Base-by-base conservation (phyloP, 2,329 filamentous ascomycete species). In the Ascocoryne sarcoides region DNA sequence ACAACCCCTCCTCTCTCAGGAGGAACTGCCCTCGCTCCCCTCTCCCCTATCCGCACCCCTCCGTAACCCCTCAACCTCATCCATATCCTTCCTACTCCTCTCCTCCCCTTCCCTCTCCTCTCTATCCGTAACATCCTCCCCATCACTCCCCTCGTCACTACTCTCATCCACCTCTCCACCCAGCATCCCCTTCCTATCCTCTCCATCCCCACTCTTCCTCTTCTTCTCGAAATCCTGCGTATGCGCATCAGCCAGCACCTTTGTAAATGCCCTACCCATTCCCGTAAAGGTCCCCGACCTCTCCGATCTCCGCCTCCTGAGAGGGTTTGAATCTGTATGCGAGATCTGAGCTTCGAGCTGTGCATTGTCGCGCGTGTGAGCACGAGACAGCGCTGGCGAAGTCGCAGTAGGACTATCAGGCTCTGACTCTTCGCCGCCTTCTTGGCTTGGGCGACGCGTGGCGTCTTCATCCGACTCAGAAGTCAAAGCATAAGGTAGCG, bases 181-280 rank as follows among this genome's bases (percentile, higher is more conserved):
- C 7, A 26, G 23, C 12, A 12, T 12, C 12, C 23, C 23, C 7
- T 26, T 26, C 23, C 23, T 49, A 18, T 48, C 47, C 33, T 48
- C 45, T 8, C 39, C 44, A 0, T 29, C 34, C 1, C 41, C 47
- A 5, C 55, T 53, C 33, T 67, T 71, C 47, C 76, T 73, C 60
- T 77, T 84, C 66, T 92, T 83, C 63, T 93, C 84, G 60, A 95
- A 96, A 63, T 96, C 90, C 60, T 94, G 83, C 45, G 76, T 82
- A 60, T 96, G 92, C 4, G 90, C 90, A 46, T 81, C 74, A 3
- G 86, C 83, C 50, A 95, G 70, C n/a, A 88, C 78, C 10, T 71
- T 76, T 4, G 75, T 76, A 10, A 81, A 70, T 14, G 51, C 55
- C 39, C 56, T 39, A 10, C 43, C 33, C 19, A 41, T 12, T 21